These are phyloP conservation scores for Lachancea dasiensis DNA, from an alignment of 805 yeast genomes.

Conservation along the genomic window DNA sequence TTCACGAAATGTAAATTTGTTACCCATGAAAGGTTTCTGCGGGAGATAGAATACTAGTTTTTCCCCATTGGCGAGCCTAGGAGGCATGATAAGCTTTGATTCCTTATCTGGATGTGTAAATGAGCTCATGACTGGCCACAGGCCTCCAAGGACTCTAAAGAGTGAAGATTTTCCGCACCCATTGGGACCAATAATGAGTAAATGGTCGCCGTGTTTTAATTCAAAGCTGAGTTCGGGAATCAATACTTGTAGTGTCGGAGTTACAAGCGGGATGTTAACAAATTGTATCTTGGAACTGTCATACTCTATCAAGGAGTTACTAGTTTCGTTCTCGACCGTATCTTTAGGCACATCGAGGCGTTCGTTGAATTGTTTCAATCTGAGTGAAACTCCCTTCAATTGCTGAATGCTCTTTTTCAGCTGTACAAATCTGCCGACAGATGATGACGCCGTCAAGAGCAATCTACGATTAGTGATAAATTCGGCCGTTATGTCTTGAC, in stretches of 20 bases:
- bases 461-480: constrained; percentile 85
- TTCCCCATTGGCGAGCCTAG: constrained; percentile 30
- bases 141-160: constrained; percentile 84
- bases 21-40: constrained; percentile 81
- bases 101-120: constrained; percentile 59
- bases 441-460: constrained; percentile 76
- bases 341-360: constrained; percentile 36
- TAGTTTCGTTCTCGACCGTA: constrained; percentile 12
- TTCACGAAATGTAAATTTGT: constrained; percentile 61
- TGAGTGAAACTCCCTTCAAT: constrained; percentile 71
- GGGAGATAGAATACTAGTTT: constrained; percentile 73
- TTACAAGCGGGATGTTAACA: constrained; percentile 68
- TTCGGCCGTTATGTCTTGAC: constrained; percentile 55
- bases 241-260: constrained; percentile 76
- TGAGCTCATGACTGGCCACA: constrained; percentile 72
- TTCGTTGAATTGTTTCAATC: constrained; percentile 65
- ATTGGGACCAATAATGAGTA: constrained; percentile 89
- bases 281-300: constrained; percentile 63
- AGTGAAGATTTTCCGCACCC: constrained; percentile 95
- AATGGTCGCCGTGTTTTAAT: constrained; percentile 74
- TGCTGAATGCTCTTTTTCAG: constrained; percentile 81
- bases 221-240: constrained; percentile 62
- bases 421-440: constrained; percentile 80
- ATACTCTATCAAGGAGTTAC: constrained; percentile 33
- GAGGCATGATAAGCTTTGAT: constrained; percentile 35